phyloP scores from a whole-genome alignment of 805 yeast genomes.

The Yarrowia alimentaria region DNA sequence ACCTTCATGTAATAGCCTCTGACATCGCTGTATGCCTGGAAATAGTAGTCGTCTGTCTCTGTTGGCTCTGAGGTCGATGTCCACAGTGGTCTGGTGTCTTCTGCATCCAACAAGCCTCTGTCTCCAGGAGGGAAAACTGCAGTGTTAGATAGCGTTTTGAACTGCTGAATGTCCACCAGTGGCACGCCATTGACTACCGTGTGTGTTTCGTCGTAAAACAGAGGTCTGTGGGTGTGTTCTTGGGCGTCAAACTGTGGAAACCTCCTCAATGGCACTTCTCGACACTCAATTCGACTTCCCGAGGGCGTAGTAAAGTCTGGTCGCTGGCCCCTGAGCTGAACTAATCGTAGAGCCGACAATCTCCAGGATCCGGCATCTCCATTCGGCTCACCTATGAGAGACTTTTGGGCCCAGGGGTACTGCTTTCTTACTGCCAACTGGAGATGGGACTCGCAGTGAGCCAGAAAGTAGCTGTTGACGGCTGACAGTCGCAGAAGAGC shows the following conservation, averaged over 20 bases:
- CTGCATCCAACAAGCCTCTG: background rate
- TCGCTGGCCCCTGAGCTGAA: background rate
- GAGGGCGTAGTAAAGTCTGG: slow-evolving; percentile 1
- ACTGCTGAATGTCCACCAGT: background rate
- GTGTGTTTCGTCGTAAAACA: background rate
- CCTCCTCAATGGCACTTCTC: background rate
- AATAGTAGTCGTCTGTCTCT: background rate
- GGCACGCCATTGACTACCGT: background rate
- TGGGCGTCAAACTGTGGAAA: background rate
- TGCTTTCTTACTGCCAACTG: background rate
- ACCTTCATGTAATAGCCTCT: background rate
- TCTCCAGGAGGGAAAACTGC: background rate
- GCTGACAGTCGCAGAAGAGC: background rate
- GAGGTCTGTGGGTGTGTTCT: background rate
- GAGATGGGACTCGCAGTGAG: background rate
- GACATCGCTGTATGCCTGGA: background rate
- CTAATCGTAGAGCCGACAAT: background rate
- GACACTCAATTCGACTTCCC: background rate
- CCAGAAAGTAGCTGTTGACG: background rate
- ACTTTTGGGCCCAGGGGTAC: slow-evolving; percentile 9
- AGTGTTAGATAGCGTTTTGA: background rate
- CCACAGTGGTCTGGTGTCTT: background rate
- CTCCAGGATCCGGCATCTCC: slow-evolving; percentile 1
- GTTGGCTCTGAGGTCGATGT: background rate
- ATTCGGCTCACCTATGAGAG: slow-evolving; percentile 1